A percentile compares a stretch with the other conserved stretches of the same genome.
These are phyloP conservation scores for Pleochaeta shiraiana DNA, from an alignment of 2,329 filamentous ascomycete genomes.

Conservation along the genomic window DNA sequence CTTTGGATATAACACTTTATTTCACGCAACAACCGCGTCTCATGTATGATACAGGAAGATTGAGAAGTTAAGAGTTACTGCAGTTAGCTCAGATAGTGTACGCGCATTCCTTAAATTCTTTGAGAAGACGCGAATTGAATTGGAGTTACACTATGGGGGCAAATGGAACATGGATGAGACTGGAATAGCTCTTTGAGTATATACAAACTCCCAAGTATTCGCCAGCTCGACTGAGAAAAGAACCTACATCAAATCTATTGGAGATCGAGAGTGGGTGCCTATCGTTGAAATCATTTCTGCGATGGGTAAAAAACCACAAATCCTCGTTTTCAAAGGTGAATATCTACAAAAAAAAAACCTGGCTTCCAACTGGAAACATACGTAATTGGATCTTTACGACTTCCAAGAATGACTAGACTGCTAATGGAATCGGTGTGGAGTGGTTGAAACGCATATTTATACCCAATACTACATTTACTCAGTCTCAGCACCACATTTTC, in stretches of 20 bases:
- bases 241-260: background rate
- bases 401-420: background rate
- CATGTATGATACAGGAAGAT: too few relatives aligned
- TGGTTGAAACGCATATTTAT: background rate
- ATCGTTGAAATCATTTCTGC: background rate
- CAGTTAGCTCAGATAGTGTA: background rate
- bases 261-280: background rate
- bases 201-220: background rate
- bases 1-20: background rate
- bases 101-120: background rate
- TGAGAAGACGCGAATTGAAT: background rate
- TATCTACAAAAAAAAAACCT: background rate
- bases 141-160: background rate
- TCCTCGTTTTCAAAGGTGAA: background rate
- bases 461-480: background rate
- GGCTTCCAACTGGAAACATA: background rate
- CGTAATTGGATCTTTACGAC: background rate
- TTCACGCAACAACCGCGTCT: too few relatives aligned
- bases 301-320: background rate
- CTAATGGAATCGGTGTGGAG: background rate
- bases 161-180: conserved; percentile 2
- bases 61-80: background rate
- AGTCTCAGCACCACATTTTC: background rate
- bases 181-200: background rate
- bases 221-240: background rate